A percentile compares a stretch with the other conserved stretches of the same genome.
phyloP scores from a whole-genome alignment of 2,329 filamentous ascomycete genomes.

The Diaporthe sp. region DNA sequence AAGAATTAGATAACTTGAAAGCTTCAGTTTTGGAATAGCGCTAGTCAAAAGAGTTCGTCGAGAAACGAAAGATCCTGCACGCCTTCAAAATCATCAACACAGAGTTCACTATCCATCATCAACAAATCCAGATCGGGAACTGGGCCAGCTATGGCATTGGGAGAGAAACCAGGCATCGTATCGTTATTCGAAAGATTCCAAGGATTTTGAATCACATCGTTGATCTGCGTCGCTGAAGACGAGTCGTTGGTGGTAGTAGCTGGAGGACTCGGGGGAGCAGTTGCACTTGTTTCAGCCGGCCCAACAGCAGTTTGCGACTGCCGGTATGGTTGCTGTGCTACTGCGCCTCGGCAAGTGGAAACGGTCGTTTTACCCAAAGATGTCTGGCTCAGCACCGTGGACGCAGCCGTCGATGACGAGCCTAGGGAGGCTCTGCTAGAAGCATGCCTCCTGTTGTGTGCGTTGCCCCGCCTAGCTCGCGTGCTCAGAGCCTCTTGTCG shows the following conservation, averaged over 20 bases:
- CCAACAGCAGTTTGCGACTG: neutral
- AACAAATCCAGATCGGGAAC: neutral
- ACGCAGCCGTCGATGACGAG: neutral
- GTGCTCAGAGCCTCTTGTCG: neutral
- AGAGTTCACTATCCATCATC: neutral
- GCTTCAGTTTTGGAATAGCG: no score
- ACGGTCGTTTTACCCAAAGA: neutral
- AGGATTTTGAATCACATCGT: neutral
- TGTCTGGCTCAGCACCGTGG: neutral
- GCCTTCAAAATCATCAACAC: neutral
- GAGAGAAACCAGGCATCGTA: neutral
- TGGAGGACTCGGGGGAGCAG: neutral
- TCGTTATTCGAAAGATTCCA: neutral
- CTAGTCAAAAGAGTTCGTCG: neutral
- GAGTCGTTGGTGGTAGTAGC: neutral
- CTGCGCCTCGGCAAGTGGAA: neutral
- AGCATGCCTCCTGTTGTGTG: neutral
- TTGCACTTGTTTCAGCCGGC: no score
- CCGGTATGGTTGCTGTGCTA: neutral
- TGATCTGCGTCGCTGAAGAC: neutral
- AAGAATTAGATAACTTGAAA: no score
- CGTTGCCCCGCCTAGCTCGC: neutral
- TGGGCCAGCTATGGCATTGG: neutral
- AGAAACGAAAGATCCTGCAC: neutral
- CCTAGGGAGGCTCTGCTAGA: neutral